Base-by-base conservation (phyloP, 805 yeast genomes). In the Metschnikowia aberdeeniae region DNA sequence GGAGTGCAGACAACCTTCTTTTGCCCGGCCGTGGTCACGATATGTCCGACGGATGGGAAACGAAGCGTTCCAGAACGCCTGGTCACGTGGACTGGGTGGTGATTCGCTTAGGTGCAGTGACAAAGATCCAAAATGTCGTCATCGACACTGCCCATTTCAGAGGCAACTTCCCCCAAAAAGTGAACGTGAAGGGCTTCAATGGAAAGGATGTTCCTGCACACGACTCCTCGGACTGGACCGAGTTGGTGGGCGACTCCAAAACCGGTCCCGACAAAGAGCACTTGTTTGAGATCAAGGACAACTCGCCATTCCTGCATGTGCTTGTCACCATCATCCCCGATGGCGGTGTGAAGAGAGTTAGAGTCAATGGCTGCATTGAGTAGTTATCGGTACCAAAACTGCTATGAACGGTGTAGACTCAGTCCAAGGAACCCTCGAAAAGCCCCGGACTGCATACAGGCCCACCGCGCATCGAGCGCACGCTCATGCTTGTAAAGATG, bases 11-110 rank as follows among this genome's bases (percentile, higher is more conserved):
- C 63, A 92, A 92, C 68, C 71, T 92, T 50, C 69, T 92, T 46
- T 72, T 92, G 44, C 97, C 97, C 2, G 98, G 98, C 12, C 80
- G 97, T 49, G 99, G 99, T 42, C 79, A 76, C 57, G 97, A 92
- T 65, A 92, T 92, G 98, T 81, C 93, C 41, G 98, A 93, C 61
- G 99, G 99, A 11, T 92, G 99, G 99, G 99, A 92, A 64, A 92
- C 99, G 20, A 80, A 79, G 57, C 80, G 99, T 63, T 89, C 97
- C 1, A 78, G 98, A 62, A 73, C 70, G 10, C 78, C 82, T 4
- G 89, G 87, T 36, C 98, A 92, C 63, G 81, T 78, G 32, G 99
- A 92, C 71, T 92, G 97, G 97, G 96, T 81, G 2, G 78, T 88
- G 42, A 77, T 92, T 47, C 80, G 84, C 55, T 76, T 92, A 43